Conservation (phyloP, 176 grass and related monocot species). For the Oryza australiensis region DNA sequence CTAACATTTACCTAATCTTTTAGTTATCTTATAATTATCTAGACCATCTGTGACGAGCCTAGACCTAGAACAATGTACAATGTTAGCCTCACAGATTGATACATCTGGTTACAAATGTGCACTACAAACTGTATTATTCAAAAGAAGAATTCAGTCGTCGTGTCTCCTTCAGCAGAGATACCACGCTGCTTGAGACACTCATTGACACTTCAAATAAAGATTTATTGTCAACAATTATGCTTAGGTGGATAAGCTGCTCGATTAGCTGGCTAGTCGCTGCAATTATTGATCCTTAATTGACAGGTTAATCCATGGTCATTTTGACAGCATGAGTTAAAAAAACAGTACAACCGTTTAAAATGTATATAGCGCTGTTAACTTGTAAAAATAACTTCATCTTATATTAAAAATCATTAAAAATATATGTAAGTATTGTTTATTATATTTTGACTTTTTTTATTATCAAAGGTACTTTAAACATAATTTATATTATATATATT, state of each 20-base stretch:
- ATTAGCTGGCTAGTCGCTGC: not conserved
- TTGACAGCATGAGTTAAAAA: not conserved
- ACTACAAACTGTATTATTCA: not conserved
- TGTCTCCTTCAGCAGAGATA: not conserved
- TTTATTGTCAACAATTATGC: not conserved
- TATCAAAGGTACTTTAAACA: too few species aligned
- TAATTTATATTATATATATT: too few species aligned
- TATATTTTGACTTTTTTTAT: too few species aligned
- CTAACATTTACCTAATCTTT: not conserved
- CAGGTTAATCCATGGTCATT: not conserved
- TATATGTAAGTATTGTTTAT: too few species aligned
- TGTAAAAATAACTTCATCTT: too few species aligned
- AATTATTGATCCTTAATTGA: not conserved
- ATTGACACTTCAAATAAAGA: not conserved
- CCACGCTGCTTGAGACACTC: too few species aligned
- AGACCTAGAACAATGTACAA: not conserved
- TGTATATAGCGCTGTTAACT: too few species aligned
- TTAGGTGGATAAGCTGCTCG: not conserved
- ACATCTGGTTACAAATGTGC: not conserved
- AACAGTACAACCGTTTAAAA: not conserved
- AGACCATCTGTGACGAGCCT: not conserved
- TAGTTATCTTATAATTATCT: constrained; percentile 13
- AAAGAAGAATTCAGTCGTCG: not conserved
- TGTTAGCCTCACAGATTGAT: not conserved
- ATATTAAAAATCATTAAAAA: too few species aligned